Base-by-base conservation (phyloP, 768 basidiomycete genomes). In the Amylocystis lapponica region DNA sequence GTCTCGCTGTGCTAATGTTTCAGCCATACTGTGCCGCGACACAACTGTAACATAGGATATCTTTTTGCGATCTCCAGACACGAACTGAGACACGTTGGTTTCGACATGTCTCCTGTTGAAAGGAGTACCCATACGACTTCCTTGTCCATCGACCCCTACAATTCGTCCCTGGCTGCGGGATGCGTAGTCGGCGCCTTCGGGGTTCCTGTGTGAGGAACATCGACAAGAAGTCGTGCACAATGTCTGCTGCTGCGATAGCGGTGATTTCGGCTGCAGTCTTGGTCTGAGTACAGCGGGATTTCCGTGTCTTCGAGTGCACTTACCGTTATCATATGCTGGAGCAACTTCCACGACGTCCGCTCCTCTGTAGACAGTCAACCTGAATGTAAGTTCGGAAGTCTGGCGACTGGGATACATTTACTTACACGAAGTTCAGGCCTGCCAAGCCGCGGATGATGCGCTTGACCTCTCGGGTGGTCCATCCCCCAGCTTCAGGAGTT, bases 401-500 rank as follows among this genome's bases (percentile, higher is more conserved):
- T 36, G 25, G 12, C 4, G 36, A n/a, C 5, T 7, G 7, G 19
- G n/a, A 17, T 14, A 25, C 12, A 32, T 25, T 16, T 54, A 49
- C 80, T 36, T 66, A 87, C 86, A 90, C 79, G 44, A 89, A 80
- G 58, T 89, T 87, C 26, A 92, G 65, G 4, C 86, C 86, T 2
- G 76, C 76, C 11, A 91, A 69, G 12, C 89, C 88, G 46, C 89
- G 77, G 39, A 90, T 70, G 52, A 89, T 85, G 27, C 84, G 75
- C 54, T 89, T 88, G 31, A 87, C 70, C 63, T 90, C 88, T 36
- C 87, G 77, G 16, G 78, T 81, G 3, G 88, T 87, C 86, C 85
- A 89, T 11, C 88, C 88, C 25, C 88, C 88, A 2, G 82, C 71
- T 60, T 91, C 88, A 12, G 88, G 88, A 1, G 88, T 90, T 12